Evolutionary conservation across 1,139 yeast genomes (phyloP), one percentile per base, ranked within the genome.

Genomic region (Kodamaea sp.): DNA sequence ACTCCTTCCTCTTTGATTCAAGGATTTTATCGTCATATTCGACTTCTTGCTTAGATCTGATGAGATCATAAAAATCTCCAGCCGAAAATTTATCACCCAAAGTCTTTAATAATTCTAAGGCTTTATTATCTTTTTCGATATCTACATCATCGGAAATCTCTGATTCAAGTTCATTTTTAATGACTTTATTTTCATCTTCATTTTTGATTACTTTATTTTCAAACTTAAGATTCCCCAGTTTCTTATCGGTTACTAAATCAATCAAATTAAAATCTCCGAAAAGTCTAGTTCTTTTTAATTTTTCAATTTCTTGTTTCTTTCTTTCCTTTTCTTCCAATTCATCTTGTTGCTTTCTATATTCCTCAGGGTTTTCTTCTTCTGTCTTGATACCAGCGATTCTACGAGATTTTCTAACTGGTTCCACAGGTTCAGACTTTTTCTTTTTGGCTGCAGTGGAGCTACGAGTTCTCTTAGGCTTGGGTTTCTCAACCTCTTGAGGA

Each of bases 51-150:
- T 64, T 51, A 15, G 37, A 27, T 40, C 73, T 59, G 44, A 73
- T 57, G 43, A 68, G 48, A 41, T 82, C 84, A 50, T 80, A 87
- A 55, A 83, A 84, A 55, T 88, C 96, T 1, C 95, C 95, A 39
- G 84, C 78, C 0, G 92, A 83, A 41, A 84, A 75, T 33, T 77
- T 74, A 38, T 72, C 73, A 2, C 84, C 78, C 35, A 68, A 58
- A 36, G 62, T 67, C 43, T 64, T 62, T 36, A 76, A 67, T 36
- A 69, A 62, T 32, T 60, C 65, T 41, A 70, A 58, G 9, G 69
- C 68, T 43, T 60, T 57, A 32, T 62, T 58, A 41, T 65, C 69
- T 8, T 60, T 58, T 3, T 57, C 63, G 4, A 61, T 65, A 5
- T 54, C 63, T 7, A 58, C 63, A n/a, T 47, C 52, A 29, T 46